Conservation (phyloP, 495 filamentous ascomycete genomes). For the Xylaria cubensis region DNA sequence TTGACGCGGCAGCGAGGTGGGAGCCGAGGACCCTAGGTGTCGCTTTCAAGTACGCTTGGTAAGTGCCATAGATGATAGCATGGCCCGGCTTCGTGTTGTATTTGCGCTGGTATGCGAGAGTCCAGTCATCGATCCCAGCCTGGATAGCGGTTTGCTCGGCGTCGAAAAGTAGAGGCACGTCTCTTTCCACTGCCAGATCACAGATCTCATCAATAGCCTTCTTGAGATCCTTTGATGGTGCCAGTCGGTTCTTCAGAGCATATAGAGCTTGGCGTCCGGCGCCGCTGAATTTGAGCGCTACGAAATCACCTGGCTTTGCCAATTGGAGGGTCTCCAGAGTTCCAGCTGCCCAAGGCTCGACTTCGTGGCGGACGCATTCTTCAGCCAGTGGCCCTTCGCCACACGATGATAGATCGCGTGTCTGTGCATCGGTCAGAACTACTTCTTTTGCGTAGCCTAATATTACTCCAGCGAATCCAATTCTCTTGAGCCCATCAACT, state of each 20-base stretch:
- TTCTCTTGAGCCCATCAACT: conserved; percentile 62
- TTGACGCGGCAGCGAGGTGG: conserved; percentile 70
- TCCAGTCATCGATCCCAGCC: conserved; percentile 85
- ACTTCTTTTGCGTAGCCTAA: conserved; percentile 80
- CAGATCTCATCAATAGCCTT: conserved; percentile 78
- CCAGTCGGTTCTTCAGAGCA: conserved; percentile 61
- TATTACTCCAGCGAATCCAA: conserved; percentile 80
- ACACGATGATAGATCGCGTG: conserved; percentile 44
- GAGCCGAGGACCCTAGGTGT: conserved; percentile 67
- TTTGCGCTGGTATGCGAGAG: conserved; percentile 73
- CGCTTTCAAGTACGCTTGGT: conserved; percentile 82
- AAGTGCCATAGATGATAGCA: conserved; percentile 69
- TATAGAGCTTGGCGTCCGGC: conserved; percentile 79
- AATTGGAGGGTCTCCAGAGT: conserved; percentile 79
- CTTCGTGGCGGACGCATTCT: conserved; percentile 62
- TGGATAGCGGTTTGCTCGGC: conserved; percentile 87
- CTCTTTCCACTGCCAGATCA: conserved; percentile 70
- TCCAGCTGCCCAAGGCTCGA: conserved; percentile 75
- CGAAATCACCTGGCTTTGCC: conserved; percentile 77
- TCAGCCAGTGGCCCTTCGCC: conserved; percentile 43
- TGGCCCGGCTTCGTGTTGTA: conserved; percentile 70
- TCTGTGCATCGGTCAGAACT: conserved; percentile 62
- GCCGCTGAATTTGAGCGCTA: conserved; percentile 93
- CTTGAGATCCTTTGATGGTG: conserved; percentile 67
- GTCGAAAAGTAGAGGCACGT: conserved; percentile 82